Conservation (phyloP, 495 filamentous ascomycete species). For the Hyphodiscus hymeniophilus region DNA sequence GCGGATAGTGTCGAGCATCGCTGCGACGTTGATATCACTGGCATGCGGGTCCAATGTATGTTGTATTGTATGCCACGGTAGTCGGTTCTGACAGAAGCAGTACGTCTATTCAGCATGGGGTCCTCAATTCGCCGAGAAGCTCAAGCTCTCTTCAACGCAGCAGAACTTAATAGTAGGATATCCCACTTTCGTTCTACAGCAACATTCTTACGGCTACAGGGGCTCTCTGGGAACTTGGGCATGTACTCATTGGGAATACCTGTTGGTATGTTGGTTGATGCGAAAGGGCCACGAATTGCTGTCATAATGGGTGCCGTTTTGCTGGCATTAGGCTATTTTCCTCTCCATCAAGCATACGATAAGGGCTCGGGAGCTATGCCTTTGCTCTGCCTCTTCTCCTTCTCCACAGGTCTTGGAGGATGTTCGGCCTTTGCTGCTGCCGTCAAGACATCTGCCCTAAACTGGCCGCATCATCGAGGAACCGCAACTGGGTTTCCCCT, state of each 20-base stretch:
- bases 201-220: conserved; percentile 35
- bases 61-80: conserved; percentile 5
- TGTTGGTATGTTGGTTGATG: conserved; percentile 79
- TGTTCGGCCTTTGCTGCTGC: conserved; percentile 80
- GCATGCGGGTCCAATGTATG: conserved; percentile 90
- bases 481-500: conserved; percentile 92
- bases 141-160: conserved; percentile 82
- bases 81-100: conserved; percentile 34
- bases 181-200: conserved; percentile 10
- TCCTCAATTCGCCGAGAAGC: conserved; percentile 79
- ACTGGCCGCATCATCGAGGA: conserved; percentile 86
- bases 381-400: conserved; percentile 72
- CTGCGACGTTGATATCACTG: conserved; percentile 77
- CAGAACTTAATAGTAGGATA: conserved; percentile 74
- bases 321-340: conserved; percentile 73
- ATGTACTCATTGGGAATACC: conserved; percentile 93
- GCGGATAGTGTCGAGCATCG: conserved; percentile 70
- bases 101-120: conserved; percentile 99
- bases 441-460: conserved; percentile 82
- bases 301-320: conserved; percentile 64
- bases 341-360: conserved; percentile 59
- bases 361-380: conserved; percentile 55
- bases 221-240: conserved; percentile 84
- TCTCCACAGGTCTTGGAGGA: conserved; percentile 77
- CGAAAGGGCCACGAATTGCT: conserved; percentile 68